phyloP scores from a whole-genome alignment of 768 basidiomycete species.

The Auriscalpium microsporum region DNA sequence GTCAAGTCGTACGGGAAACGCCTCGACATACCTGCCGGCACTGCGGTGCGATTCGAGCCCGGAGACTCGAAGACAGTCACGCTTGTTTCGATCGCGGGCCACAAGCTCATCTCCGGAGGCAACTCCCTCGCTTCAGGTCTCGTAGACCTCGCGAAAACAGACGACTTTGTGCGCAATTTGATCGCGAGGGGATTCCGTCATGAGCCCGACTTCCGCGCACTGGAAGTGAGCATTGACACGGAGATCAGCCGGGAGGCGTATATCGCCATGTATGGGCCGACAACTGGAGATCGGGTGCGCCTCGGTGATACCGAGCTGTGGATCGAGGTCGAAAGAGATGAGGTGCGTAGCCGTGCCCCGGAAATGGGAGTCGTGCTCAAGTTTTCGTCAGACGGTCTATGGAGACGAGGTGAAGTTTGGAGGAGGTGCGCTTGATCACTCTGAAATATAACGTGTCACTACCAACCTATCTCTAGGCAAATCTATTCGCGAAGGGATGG shows the following conservation, averaged over 20 bases:
- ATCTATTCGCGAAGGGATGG: slow-evolving; percentile 94
- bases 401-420: slow-evolving; percentile 99
- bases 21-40: slow-evolving; percentile 90
- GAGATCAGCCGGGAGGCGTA: slow-evolving; percentile 65
- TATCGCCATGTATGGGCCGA: slow-evolving; percentile 93
- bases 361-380: neutral
- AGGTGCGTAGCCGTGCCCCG: slow-evolving; percentile 31
- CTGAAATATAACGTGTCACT: neutral
- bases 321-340: slow-evolving; percentile 87
- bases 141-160: slow-evolving; percentile 35
- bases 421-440: slow-evolving; percentile 47
- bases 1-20: slow-evolving; percentile 70
- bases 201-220: slow-evolving; percentile 54
- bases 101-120: slow-evolving; percentile 66
- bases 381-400: slow-evolving; percentile 55
- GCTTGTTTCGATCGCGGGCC: slow-evolving; percentile 72
- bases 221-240: slow-evolving; percentile 41
- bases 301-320: slow-evolving; percentile 87
- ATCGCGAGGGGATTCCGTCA: slow-evolving; percentile 64
- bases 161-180: slow-evolving; percentile 39
- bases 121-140: slow-evolving; percentile 60
- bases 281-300: slow-evolving; percentile 79
- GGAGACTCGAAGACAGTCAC: slow-evolving; percentile 81
- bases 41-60: slow-evolving; percentile 94
- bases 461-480: slow-evolving; percentile 49